Evolutionary conservation across 352 stramenopile genomes (phyloP).

Genomic region (Phytophthora boehmeriae): DNA sequence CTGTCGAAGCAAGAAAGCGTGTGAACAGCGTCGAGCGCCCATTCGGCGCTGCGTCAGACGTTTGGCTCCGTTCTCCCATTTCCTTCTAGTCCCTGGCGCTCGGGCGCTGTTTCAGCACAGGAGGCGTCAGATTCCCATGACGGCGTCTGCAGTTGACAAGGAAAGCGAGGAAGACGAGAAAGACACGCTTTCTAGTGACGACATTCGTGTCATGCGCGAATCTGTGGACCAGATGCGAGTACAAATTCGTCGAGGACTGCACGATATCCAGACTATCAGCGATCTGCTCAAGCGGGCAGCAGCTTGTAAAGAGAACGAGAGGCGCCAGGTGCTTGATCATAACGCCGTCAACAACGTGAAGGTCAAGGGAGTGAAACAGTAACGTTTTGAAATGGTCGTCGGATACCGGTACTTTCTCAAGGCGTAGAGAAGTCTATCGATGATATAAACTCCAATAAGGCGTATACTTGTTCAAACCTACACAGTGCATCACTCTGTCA

Average conservation of each 20-base stretch:
- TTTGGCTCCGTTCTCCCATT: constrained; percentile 7
- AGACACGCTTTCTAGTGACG: constrained; percentile 17
- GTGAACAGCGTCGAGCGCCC: constrained; percentile 9
- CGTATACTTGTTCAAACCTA: no score
- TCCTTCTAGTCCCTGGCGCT: constrained; percentile 8
- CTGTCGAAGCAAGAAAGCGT: constrained; percentile 19
- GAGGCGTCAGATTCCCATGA: constrained; percentile 7
- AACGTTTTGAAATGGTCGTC: background rate
- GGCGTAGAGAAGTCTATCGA: no score
- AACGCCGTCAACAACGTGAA: background rate
- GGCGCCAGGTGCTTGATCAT: background rate
- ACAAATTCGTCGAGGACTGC: constrained; percentile 30
- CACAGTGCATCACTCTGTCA: no score
- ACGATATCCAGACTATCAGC: constrained; percentile 33
- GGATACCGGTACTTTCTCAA: no score
- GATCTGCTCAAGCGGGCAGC: constrained; percentile 24
- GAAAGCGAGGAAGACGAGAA: constrained; percentile 20
- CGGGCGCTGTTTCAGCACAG: constrained; percentile 9
- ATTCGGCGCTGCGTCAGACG: constrained; percentile 11
- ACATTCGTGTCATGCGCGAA: constrained; percentile 30
- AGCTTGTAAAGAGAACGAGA: constrained; percentile 11
- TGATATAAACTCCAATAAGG: no score
- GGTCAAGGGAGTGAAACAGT: background rate
- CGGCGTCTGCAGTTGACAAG: constrained; percentile 4
- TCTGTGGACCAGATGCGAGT: constrained; percentile 37